Base-by-base conservation (phyloP, 345 rosid species). In the Mallotus nudiflorus region DNA sequence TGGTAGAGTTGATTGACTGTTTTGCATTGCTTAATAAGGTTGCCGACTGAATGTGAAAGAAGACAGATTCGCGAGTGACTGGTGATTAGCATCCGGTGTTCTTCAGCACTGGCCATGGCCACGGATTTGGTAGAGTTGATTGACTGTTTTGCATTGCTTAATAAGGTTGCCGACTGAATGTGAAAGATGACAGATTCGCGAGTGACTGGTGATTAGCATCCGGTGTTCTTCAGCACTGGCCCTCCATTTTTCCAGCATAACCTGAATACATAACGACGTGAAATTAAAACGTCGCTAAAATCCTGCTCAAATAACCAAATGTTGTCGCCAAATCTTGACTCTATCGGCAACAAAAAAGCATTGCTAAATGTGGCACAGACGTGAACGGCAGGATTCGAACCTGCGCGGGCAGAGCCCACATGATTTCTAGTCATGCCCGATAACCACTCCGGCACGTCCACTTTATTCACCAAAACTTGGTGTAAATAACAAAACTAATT, bases 391-490 rank as follows among this genome's bases (percentile, higher is more conserved):
- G 89, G 91, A 89, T 85, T 87, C 92, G 89, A 87, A 87, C 90
- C 90, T 87, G 90, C 89, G 92, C 90, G 88, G 87, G 91, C 92
- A 82, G 37, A 85, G 93, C 89, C 91, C 93, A 86, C 96, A 86
- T 88, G 89, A 90, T 90, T 90, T 90, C 96, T 90, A 88, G 93
- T 88, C 89, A 90, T 88, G 96, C 93, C 93, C 88, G 93, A 86
- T 88, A 90, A 90, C 96, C 93, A 90, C 96, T 90, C 93, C 90
- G 96, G 91, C 96, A 88, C 89, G 86, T 61, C 73, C 73, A 70
- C 18, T 4, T 1, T 42, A 12, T 3, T 42, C 4, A 42, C 46
- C 11, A 42, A 42, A 9, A 1, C 46, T n/a, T n/a, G n/a, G n/a
- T n/a, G n/a, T n/a, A n/a, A n/a, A n/a, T n/a, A n/a, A n/a, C n/a